A percentile compares a stretch with the other conserved stretches of the same genome.
phyloP scores from a whole-genome alignment of 371 early-diverging fungal genomes.

The Mucor indicus region DNA sequence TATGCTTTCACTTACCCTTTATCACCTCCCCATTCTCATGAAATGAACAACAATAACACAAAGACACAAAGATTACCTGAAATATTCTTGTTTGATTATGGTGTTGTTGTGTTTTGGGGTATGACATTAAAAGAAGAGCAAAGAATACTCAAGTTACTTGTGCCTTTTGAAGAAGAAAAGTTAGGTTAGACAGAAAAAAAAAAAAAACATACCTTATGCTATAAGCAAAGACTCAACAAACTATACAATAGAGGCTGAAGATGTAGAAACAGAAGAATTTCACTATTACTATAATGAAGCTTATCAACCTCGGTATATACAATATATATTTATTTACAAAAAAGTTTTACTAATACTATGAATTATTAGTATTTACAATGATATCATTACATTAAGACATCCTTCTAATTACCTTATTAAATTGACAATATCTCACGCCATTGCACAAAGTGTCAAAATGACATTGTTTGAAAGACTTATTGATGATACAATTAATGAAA shows the following conservation, averaged over 20 bases:
- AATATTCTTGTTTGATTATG: constrained; percentile 89
- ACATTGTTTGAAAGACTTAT: constrained; percentile 79
- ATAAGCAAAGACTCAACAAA: too few species aligned
- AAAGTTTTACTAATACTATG: too few species aligned
- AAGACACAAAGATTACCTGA: constrained; percentile 53
- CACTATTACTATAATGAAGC: constrained; percentile 81
- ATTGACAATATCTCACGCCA: constrained; percentile 79
- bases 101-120: constrained; percentile 96
- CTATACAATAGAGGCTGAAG: constrained; percentile 48
- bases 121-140: constrained; percentile 84
- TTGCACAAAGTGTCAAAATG: constrained; percentile 87
- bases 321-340: too few species aligned
- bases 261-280: constrained; percentile 90
- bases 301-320: constrained; percentile 64
- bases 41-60: neutral
- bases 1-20: constrained; percentile 38
- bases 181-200: too few species aligned
- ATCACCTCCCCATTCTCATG: constrained; percentile 30
- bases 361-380: constrained; percentile 43
- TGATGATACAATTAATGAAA: constrained; percentile 80
- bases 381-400: constrained; percentile 53
- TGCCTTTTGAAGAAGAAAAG: constrained; percentile 70
- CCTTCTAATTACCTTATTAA: constrained; percentile 60
- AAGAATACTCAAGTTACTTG: constrained; percentile 65
- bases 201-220: too few species aligned